Evolutionary conservation across 2,329 filamentous ascomycete genomes (phyloP).

Genomic region (Paramyrothecium sp.): DNA sequence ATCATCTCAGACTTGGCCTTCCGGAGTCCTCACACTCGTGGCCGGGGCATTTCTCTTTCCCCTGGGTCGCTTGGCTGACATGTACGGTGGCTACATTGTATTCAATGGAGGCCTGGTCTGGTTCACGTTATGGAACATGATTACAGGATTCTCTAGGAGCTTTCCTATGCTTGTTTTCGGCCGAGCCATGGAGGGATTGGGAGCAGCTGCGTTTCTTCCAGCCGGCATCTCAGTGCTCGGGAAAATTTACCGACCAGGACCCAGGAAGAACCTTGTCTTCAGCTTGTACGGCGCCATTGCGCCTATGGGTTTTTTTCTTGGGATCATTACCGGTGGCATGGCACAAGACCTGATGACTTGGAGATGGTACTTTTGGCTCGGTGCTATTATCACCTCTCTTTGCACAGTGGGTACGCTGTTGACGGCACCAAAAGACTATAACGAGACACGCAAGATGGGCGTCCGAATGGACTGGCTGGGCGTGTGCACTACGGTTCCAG

Average conservation of each 20-base stretch:
- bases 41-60: slow-evolving; percentile 58
- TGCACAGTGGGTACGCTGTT: slow-evolving; percentile 44
- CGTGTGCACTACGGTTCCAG: slow-evolving; percentile 49
- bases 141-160: slow-evolving; percentile 63
- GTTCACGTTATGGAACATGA: slow-evolving; percentile 63
- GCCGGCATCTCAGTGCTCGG: slow-evolving; percentile 67
- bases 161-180: slow-evolving; percentile 66
- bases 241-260: slow-evolving; percentile 63
- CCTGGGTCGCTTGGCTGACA: slow-evolving; percentile 56
- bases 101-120: slow-evolving; percentile 57
- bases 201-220: slow-evolving; percentile 66
- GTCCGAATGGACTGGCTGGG: slow-evolving; percentile 63
- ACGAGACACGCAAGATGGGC: slow-evolving; percentile 22
- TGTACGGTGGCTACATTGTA: slow-evolving; percentile 56
- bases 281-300: slow-evolving; percentile 56
- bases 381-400: slow-evolving; percentile 42
- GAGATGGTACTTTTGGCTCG: slow-evolving; percentile 70
- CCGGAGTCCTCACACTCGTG: slow-evolving; percentile 56
- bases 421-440: slow-evolving; percentile 33
- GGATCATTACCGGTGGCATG: slow-evolving; percentile 65
- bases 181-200: slow-evolving; percentile 67
- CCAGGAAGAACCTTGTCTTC: slow-evolving; percentile 65
- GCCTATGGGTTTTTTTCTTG: slow-evolving; percentile 55
- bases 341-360: slow-evolving; percentile 57
- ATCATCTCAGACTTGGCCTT: slow-evolving; percentile 61